Evolutionary conservation across 495 filamentous ascomycete genomes (phyloP).

Genomic region (Lasiosphaeriaceae sp.): DNA sequence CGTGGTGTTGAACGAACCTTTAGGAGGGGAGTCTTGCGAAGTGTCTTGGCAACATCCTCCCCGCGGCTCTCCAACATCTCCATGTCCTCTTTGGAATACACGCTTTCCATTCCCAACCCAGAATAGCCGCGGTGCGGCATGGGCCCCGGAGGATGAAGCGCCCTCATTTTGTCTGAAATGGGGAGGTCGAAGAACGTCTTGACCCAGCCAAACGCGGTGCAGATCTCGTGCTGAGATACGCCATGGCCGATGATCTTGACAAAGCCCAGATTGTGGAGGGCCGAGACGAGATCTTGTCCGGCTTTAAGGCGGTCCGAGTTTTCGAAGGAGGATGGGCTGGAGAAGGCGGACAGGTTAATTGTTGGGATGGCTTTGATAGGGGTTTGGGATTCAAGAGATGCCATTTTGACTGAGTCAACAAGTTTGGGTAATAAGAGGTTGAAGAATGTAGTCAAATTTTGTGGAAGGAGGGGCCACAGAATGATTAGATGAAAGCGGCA

Average conservation of each 20-base stretch:
- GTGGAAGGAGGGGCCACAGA: too few species aligned
- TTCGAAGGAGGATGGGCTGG: too few species aligned
- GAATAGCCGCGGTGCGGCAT: conserved; percentile 29
- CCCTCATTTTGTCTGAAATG: conserved; percentile 24
- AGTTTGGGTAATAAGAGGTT: too few species aligned
- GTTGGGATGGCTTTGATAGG: too few species aligned
- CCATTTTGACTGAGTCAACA: too few species aligned
- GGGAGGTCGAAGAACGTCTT: conserved; percentile 32
- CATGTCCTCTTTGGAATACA: conserved; percentile 20
- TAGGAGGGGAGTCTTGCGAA: conserved; percentile 10
- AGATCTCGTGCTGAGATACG: conserved; percentile 37
- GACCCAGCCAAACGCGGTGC: conserved; percentile 50
- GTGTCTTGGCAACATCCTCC: conserved; percentile 15
- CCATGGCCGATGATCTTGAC: conserved; percentile 54
- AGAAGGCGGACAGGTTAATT: too few species aligned
- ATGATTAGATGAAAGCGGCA: too few species aligned
- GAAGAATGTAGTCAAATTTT: too few species aligned
- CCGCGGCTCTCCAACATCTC: background rate
- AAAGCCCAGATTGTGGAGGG: conserved; percentile 40
- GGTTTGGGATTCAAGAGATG: too few species aligned
- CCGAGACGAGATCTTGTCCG: too few species aligned
- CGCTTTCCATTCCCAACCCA: conserved; percentile 21
- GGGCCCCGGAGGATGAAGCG: conserved; percentile 23
- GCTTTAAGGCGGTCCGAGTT: too few species aligned
- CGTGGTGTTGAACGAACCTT: conserved; percentile 11